phyloP scores from a whole-genome alignment of 495 filamentous ascomycete genomes.

The Neurospora sublineolata region DNA sequence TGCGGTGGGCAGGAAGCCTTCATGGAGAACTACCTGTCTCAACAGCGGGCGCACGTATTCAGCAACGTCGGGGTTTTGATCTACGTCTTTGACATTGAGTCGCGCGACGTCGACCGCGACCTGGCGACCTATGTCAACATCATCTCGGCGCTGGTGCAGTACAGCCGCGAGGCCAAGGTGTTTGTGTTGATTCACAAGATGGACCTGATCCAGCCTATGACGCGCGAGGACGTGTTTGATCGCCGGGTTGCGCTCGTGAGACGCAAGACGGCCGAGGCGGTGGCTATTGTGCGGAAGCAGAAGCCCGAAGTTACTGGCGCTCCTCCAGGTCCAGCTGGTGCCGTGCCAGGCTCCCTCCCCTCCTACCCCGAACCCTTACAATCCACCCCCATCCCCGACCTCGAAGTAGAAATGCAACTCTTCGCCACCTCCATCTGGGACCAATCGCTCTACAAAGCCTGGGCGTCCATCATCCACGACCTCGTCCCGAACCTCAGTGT shows the following conservation, averaged over 20 bases:
- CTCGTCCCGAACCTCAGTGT: slow-evolving; percentile 85
- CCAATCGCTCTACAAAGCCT: slow-evolving; percentile 93
- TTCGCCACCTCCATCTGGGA: slow-evolving; percentile 98
- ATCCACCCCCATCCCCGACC: slow-evolving; percentile 9
- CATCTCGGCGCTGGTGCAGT: slow-evolving; percentile 74
- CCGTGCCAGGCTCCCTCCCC: slow-evolving; percentile 8
- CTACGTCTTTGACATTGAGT: slow-evolving; percentile 98
- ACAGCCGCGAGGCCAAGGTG: slow-evolving; percentile 69
- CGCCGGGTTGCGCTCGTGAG: slow-evolving; percentile 64
- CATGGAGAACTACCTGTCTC: slow-evolving; percentile 92
- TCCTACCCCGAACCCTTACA: not conserved
- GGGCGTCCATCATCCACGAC: slow-evolving; percentile 93
- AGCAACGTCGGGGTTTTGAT: slow-evolving; percentile 92
- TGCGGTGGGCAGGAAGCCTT: slow-evolving; percentile 98
- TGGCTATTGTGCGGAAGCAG: slow-evolving; percentile 26
- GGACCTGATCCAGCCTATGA: slow-evolving; percentile 79
- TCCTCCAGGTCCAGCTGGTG: not conserved
- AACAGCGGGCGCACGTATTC: slow-evolving; percentile 92
- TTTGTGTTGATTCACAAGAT: slow-evolving; percentile 97
- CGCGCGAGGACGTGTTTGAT: slow-evolving; percentile 69
- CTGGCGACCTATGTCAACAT: slow-evolving; percentile 79
- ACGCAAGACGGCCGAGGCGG: slow-evolving; percentile 61
- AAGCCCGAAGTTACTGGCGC: slow-evolving; percentile 8
- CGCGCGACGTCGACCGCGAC: slow-evolving; percentile 82
- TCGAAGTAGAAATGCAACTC: slow-evolving; percentile 54